Base-by-base conservation (phyloP, 2,329 filamentous ascomycete genomes). In the Verticillium longisporum region DNA sequence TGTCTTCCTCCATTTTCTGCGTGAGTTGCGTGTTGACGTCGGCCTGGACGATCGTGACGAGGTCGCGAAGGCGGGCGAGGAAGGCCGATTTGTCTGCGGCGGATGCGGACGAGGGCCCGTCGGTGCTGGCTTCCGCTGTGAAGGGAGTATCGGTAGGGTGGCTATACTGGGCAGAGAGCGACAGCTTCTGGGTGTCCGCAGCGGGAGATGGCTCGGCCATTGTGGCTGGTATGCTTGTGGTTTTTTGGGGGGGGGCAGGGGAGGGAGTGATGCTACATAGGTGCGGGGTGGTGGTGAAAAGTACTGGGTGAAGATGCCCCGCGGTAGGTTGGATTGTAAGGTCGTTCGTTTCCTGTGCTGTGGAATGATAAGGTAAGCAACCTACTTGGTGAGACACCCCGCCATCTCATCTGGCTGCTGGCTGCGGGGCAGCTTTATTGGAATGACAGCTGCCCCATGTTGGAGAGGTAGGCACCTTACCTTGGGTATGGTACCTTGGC, bases 1-100 rank as follows among this genome's bases (percentile, higher is more conserved):
- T 89, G 70, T 92, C 89, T 64, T 89, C 81, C 41, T 88, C 88
- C 90, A 93, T 93, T 61, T 88, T 85, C 59, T 78, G 72, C 5
- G 90, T 93, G 62, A 94, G 79, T 71, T 90, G 87, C 64, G 76
- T 78, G 74, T 94, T 94, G 71, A 93, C 78, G 58, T 81, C 77
- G 61, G 80, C 80, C 71, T 93, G 90, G n/a, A 89, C 75, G 9
- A 78, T 71, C 1, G 75, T 71, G 34, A 86, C 78, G n/a, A 84
- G 83, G 13, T 75, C 68, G 56, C 87, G 83, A 11, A 93, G 81
- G 32, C 78, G 72, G 50, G 74, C 69, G 33, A 93, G 83, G 72
- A 88, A 89, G 9, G 76, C 72, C 2, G 81, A 82, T 71, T 86
- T 89, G 62, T 81, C 78, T 58, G 75, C 62, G 59, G 78, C 73